Conservation (phyloP, 306 rosid genomes). For the Citrullus colocynthis region DNA sequence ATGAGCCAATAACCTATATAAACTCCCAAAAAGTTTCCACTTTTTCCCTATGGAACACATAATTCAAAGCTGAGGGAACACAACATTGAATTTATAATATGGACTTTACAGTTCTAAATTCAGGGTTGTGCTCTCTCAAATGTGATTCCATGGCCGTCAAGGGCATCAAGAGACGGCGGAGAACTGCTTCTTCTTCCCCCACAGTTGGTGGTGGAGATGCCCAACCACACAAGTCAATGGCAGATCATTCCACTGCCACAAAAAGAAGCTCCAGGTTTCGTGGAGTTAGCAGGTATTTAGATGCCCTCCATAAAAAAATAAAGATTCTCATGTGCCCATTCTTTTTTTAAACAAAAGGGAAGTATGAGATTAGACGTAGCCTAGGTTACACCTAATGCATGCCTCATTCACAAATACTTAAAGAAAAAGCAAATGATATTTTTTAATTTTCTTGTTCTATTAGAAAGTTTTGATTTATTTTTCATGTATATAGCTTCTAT, state of each 20-base stretch:
- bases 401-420: no score
- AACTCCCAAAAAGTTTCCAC: background rate
- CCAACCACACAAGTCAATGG: constrained; percentile 19
- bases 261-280: constrained; percentile 38
- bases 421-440: no score
- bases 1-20: background rate
- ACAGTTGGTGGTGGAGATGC: background rate
- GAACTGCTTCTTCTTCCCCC: constrained; percentile 17
- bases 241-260: constrained; percentile 16
- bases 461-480: no score
- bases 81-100: constrained; percentile 7
- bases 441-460: no score
- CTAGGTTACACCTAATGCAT: no score
- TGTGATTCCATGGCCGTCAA: constrained; percentile 17
- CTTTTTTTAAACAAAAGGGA: no score
- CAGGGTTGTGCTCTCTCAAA: constrained; percentile 23
- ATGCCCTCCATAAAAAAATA: no score
- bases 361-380: no score
- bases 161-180: constrained; percentile 39
- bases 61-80: background rate
- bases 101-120: constrained; percentile 31
- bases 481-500: no score
- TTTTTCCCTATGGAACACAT: background rate
- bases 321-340: no score
- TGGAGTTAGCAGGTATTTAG: constrained; percentile 38